Evolutionary conservation across 176 grass and related monocot species (phyloP).

Genomic region (Aegilops umbellulata): DNA sequence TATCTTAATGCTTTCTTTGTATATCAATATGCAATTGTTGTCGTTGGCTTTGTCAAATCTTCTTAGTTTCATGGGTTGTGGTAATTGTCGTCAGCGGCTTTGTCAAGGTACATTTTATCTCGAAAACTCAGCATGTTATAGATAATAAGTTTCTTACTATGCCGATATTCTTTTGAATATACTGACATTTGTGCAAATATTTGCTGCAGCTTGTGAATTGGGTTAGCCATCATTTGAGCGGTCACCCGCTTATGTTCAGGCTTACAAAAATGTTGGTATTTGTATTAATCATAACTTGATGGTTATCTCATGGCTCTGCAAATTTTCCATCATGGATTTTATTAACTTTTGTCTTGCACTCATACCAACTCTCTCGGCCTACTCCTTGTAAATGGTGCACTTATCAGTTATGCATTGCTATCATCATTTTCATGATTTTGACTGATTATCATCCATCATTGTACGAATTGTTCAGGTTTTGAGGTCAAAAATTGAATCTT

Average conservation of each 20-base stretch:
- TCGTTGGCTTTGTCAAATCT: constrained; percentile 55
- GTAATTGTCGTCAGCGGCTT: constrained; percentile 66
- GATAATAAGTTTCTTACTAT: background rate
- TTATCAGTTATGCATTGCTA: background rate
- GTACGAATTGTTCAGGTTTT: constrained; percentile 64
- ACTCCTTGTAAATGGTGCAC: constrained; percentile 45
- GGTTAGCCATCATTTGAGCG: constrained; percentile 53
- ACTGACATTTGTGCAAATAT: background rate
- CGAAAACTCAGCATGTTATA: background rate
- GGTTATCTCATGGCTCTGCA: constrained; percentile 57
- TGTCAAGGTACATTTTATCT: constrained; percentile 62
- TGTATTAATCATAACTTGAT: constrained; percentile 50
- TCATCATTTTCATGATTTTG: background rate
- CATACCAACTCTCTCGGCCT: constrained; percentile 76
- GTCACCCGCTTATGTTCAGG: constrained; percentile 80
- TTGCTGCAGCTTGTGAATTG: constrained; percentile 58
- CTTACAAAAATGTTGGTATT: constrained; percentile 75
- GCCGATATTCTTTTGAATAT: background rate
- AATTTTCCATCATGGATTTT: constrained; percentile 75
- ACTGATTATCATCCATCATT: background rate
- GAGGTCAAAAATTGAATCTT: constrained; percentile 52
- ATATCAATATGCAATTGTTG: constrained; percentile 61
- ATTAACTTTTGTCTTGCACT: constrained; percentile 82
- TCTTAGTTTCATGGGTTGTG: constrained; percentile 76
- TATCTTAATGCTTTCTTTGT: constrained; percentile 83